phyloP scores from a whole-genome alignment of 371 early-diverging fungal species.

The Mucor piriformis region DNA sequence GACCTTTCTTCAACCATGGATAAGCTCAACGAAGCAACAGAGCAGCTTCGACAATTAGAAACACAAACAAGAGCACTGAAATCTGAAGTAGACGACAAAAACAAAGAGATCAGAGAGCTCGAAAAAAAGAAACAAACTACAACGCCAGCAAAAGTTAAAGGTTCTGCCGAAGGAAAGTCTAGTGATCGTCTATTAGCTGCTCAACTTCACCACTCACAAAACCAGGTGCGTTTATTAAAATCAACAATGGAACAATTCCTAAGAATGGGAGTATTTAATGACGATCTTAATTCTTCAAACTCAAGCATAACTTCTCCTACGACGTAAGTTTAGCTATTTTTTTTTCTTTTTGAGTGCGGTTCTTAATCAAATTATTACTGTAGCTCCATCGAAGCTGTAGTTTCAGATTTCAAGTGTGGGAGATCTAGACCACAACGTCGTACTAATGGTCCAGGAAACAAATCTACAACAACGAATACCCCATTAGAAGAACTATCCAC shows the following conservation, averaged over 20 bases:
- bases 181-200: constrained; percentile 15
- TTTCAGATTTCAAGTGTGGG: constrained; percentile 17
- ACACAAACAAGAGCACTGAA: constrained; percentile 22
- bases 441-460: neutral
- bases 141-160: too few relatives aligned
- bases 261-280: constrained; percentile 45
- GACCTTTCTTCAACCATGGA: constrained; percentile 19
- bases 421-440: constrained; percentile 8
- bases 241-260: constrained; percentile 51
- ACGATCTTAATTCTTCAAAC: constrained; percentile 15
- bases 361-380: neutral
- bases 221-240: constrained; percentile 43
- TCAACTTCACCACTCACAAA: constrained; percentile 42
- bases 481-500: neutral
- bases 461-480: neutral
- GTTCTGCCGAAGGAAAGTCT: constrained; percentile 9
- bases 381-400: constrained; percentile 24
- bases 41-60: constrained; percentile 27
- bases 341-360: neutral
- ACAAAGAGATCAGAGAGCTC: constrained; percentile 12
- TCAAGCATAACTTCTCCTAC: constrained; percentile 11
- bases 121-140: constrained; percentile 8
- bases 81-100: constrained; percentile 24
- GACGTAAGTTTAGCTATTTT: constrained; percentile 8
- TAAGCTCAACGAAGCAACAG: constrained; percentile 27